These are phyloP conservation scores for Fusarium succisae DNA, from an alignment of 2,329 filamentous ascomycete species.

Conservation along the genomic window DNA sequence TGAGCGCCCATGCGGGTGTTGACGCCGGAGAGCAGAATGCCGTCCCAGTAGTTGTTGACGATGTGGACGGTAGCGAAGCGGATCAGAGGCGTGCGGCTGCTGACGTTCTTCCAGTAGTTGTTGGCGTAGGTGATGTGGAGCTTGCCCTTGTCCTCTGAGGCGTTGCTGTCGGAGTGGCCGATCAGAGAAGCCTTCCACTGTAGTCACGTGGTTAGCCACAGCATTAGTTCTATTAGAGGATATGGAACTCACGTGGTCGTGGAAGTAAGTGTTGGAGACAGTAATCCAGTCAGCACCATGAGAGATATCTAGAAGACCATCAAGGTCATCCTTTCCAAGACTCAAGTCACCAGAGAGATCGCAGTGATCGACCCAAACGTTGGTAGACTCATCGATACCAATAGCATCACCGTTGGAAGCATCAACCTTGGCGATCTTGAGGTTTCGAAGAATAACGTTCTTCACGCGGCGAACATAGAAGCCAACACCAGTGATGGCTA, in stretches of 20 bases:
- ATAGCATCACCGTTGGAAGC: slow-evolving; percentile 68
- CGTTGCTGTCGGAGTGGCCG: slow-evolving; percentile 68
- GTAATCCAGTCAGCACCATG: slow-evolving; percentile 71
- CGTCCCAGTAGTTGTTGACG: slow-evolving; percentile 63
- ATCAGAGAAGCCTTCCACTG: slow-evolving; percentile 67
- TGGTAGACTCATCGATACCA: slow-evolving; percentile 64
- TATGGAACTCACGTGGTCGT: slow-evolving; percentile 43
- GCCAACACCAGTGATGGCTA: slow-evolving; percentile 57
- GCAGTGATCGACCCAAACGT: slow-evolving; percentile 74
- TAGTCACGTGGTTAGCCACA: not conserved
- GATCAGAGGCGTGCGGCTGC: slow-evolving; percentile 69
- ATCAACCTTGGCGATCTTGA: slow-evolving; percentile 64
- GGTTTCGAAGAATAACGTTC: slow-evolving; percentile 71
- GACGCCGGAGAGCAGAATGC: slow-evolving; percentile 56
- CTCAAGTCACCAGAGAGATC: slow-evolving; percentile 69
- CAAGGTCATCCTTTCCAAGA: slow-evolving; percentile 74
- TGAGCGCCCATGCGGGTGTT: slow-evolving; percentile 66
- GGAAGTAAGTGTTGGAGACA: slow-evolving; percentile 47
- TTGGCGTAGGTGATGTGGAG: slow-evolving; percentile 72
- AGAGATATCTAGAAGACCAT: slow-evolving; percentile 71
- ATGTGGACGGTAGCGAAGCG: slow-evolving; percentile 74
- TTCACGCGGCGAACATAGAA: slow-evolving; percentile 60
- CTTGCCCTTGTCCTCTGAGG: slow-evolving; percentile 66
- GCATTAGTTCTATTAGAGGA: accelerated
- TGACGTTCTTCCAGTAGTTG: slow-evolving; percentile 72